Conservation (phyloP, 495 filamentous ascomycete genomes). For the Hypoxylon lienhwacheense region DNA sequence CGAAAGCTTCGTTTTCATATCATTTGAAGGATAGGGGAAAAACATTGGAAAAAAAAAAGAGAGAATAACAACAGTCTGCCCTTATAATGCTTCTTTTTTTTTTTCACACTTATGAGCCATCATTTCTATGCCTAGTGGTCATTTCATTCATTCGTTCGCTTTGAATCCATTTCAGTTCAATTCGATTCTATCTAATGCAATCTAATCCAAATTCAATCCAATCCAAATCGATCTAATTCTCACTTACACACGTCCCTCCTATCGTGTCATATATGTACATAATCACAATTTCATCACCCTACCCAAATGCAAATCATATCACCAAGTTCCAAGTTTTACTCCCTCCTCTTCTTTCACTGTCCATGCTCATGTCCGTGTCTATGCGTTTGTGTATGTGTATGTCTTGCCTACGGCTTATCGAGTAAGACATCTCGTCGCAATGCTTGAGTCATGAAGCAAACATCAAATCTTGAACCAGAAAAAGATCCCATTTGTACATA, state of each 20-base stretch:
- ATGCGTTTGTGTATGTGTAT: too few species aligned
- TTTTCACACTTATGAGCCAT: slow-evolving; percentile 6
- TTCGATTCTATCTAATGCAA: too few species aligned
- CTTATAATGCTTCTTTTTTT: too few species aligned
- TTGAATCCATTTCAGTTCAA: slow-evolving; percentile 1
- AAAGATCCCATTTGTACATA: slow-evolving; percentile 20
- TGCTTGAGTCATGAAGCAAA: slow-evolving; percentile 23
- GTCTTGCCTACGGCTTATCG: slow-evolving; percentile 9
- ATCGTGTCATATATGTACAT: slow-evolving; percentile 27
- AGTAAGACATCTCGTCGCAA: slow-evolving; percentile 8
- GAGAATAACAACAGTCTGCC: not conserved
- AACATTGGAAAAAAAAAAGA: not conserved
- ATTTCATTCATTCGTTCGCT: too few species aligned
- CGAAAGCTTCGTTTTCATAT: slow-evolving; percentile 25
- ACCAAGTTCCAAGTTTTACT: too few species aligned
- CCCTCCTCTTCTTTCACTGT: not conserved
- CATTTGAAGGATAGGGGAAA: slow-evolving; percentile 29
- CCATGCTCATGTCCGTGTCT: too few species aligned
- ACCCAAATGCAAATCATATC: too few species aligned
- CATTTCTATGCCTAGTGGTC: slow-evolving; percentile 18
- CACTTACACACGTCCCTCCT: too few species aligned
- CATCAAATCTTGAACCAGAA: slow-evolving; percentile 20
- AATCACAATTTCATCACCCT: too few species aligned
- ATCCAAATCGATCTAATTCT: too few species aligned
- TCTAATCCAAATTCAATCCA: too few species aligned